Conservation (phyloP, 1,139 yeast genomes). For the Diutina sp. region DNA sequence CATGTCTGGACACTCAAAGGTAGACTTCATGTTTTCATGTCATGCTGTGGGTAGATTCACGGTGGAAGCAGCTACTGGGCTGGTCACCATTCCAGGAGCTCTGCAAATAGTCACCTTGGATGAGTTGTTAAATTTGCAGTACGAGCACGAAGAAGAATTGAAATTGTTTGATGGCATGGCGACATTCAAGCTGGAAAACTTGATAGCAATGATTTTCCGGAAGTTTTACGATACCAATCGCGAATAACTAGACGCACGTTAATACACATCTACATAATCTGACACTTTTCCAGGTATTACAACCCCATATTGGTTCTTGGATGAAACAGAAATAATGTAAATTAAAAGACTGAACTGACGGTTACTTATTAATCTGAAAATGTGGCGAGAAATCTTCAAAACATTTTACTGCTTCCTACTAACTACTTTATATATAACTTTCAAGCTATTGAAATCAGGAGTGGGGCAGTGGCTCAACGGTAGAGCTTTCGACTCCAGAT, state of each 20-base stretch:
- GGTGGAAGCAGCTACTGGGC: slow-evolving; percentile 45
- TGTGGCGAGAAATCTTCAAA: too few species aligned
- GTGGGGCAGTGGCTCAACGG: slow-evolving; percentile 88
- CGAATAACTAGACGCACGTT: neutral
- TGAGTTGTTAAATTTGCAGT: slow-evolving; percentile 56
- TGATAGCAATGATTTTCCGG: slow-evolving; percentile 55
- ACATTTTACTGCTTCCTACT: too few species aligned
- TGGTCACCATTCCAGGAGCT: slow-evolving; percentile 39
- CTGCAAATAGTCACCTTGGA: slow-evolving; percentile 45
- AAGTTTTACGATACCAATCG: slow-evolving; percentile 49
- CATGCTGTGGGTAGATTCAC: slow-evolving; percentile 62
- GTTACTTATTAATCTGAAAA: too few species aligned
- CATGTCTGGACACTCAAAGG: slow-evolving; percentile 42
- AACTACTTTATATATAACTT: too few species aligned
- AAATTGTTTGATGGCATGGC: slow-evolving; percentile 54
- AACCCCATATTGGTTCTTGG: too few species aligned
- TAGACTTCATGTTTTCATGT: slow-evolving; percentile 66
- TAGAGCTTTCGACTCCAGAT: slow-evolving; percentile 82
- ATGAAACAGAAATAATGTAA: too few species aligned
- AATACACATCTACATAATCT: neutral
- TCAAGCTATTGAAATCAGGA: neutral
- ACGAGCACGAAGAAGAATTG: slow-evolving; percentile 37
- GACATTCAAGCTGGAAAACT: slow-evolving; percentile 49
- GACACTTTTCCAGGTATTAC: neutral
- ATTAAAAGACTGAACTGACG: too few species aligned